Conservation (phyloP, 192 early-diverging fungal genomes). For the Linnemannia zychae region DNA sequence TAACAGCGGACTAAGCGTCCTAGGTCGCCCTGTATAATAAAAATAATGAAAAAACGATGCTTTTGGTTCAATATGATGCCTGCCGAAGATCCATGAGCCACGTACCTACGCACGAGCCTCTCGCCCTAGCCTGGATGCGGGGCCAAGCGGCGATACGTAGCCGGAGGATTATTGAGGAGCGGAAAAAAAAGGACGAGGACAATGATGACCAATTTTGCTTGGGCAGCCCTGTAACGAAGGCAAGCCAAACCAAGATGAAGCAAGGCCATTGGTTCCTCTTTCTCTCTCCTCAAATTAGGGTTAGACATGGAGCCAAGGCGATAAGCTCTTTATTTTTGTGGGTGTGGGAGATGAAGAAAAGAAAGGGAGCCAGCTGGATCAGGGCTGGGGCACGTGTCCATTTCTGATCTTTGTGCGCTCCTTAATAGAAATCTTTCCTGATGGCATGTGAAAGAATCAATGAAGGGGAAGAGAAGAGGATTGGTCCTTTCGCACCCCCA, state of each 20-base stretch:
- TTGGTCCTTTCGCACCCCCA: constrained; percentile 1
- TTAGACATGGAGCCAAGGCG: background rate
- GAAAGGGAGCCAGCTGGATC: background rate
- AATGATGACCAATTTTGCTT: background rate
- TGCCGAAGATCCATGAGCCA: background rate
- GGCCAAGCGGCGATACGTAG: background rate
- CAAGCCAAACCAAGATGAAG: too few species aligned
- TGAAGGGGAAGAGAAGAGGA: background rate
- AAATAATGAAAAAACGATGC: too few species aligned
- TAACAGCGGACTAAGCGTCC: too few species aligned
- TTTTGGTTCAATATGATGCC: too few species aligned
- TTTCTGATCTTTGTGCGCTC: background rate
- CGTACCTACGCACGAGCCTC: constrained; percentile 1
- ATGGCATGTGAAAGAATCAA: constrained; percentile 20
- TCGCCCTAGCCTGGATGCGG: background rate
- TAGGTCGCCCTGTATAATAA: too few species aligned
- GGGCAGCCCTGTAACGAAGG: too few species aligned
- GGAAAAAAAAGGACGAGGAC: background rate
- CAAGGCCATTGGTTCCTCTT: too few species aligned
- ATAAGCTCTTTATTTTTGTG: too few species aligned
- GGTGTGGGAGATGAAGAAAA: background rate
- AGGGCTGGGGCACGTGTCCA: background rate
- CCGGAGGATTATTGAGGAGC: background rate
- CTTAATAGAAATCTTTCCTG: background rate
- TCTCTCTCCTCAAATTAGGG: background rate